Conservation (phyloP, 768 basidiomycete genomes). For the Strobilomyces echinocephalus region DNA sequence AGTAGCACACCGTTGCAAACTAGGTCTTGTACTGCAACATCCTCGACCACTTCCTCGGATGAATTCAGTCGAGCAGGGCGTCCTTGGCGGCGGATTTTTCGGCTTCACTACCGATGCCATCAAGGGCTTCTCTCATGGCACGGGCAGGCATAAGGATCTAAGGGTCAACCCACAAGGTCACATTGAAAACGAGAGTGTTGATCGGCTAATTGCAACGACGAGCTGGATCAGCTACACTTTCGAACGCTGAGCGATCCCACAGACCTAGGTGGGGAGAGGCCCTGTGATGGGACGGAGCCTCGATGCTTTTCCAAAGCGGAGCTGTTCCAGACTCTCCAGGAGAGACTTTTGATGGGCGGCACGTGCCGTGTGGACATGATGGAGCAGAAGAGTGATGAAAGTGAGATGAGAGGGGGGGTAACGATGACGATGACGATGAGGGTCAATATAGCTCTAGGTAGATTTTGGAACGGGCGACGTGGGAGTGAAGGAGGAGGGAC, state of each 20-base stretch:
- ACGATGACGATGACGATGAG: conserved; percentile 82
- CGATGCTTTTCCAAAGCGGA: conserved; percentile 77
- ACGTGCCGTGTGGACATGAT: conserved; percentile 78
- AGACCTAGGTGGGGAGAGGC: conserved; percentile 22
- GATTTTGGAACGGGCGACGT: conserved; percentile 8
- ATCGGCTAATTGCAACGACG: too few species aligned
- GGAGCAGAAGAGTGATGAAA: conserved; percentile 82
- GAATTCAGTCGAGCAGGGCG: too few species aligned
- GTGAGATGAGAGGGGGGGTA: conserved; percentile 89
- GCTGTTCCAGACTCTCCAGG: conserved; percentile 81
- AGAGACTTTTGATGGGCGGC: conserved; percentile 75
- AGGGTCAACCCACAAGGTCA: too few species aligned
- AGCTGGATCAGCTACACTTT: too few species aligned
- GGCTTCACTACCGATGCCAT: too few species aligned
- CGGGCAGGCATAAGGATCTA: too few species aligned
- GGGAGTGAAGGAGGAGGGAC: conserved; percentile 20
- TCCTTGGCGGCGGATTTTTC: too few species aligned
- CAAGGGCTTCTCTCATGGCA: too few species aligned
- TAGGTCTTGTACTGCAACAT: too few species aligned
- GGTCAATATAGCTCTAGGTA: conserved; percentile 70
- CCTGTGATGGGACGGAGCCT: conserved; percentile 24
- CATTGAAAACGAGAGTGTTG: too few species aligned
- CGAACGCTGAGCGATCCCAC: too few species aligned
- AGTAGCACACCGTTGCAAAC: conserved; percentile 96
- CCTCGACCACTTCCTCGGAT: too few species aligned